phyloP scores from a whole-genome alignment of 441 rosid species.

The Populus hybrid region DNA sequence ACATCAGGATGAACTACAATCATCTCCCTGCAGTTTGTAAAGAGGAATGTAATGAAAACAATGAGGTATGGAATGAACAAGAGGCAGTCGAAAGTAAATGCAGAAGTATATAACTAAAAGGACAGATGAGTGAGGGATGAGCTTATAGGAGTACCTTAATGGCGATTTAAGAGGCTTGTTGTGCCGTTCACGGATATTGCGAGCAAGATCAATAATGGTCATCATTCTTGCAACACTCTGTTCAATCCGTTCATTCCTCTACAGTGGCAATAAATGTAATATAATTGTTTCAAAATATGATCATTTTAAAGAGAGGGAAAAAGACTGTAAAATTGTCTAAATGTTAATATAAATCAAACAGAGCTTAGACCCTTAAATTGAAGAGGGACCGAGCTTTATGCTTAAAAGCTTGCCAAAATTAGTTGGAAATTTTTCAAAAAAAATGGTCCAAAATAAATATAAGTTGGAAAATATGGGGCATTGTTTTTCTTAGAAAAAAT shows the following conservation, averaged over 20 bases:
- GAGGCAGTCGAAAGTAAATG: conserved; percentile 2
- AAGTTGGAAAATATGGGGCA: not conserved
- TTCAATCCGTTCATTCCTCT: conserved; percentile 90
- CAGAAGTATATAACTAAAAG: not conserved
- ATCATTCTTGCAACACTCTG: conserved; percentile 93
- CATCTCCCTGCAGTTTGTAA: conserved; percentile 71
- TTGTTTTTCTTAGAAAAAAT: not conserved
- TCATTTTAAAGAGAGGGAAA: not conserved
- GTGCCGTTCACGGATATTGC: conserved; percentile 96
- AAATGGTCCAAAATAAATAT: not conserved
- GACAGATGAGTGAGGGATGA: not conserved
- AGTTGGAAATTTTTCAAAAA: not conserved
- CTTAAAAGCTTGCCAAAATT: not conserved
- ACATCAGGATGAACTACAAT: conserved; percentile 86
- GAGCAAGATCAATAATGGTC: conserved; percentile 93
- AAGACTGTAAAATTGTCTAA: not conserved
- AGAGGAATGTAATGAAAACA: conserved; percentile 1
- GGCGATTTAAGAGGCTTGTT: conserved; percentile 94
- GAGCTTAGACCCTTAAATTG: not conserved
- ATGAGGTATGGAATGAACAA: not conserved
- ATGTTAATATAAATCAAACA: not conserved
- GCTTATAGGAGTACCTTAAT: conserved; percentile 49
- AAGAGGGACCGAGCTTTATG: not conserved
- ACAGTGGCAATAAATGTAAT: conserved; percentile 23
- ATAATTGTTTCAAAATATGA: not conserved